Evolutionary conservation across 2,329 filamentous ascomycete species (phyloP).

Genomic region (Fusarium beomiforme): DNA sequence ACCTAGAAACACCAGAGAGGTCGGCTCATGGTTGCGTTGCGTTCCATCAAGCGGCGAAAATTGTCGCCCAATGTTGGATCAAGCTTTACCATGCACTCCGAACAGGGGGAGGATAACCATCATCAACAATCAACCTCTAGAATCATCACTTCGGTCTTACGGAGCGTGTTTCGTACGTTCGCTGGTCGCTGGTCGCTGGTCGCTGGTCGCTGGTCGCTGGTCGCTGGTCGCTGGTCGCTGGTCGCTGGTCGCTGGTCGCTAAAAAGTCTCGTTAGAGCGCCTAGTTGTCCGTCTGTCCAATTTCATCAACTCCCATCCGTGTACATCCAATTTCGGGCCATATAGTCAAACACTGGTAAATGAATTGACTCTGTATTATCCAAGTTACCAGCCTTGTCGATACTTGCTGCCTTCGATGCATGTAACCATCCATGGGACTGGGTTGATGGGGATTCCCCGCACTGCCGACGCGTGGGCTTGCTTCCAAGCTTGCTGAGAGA

Average conservation of each 20-base stretch:
- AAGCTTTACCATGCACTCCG: conserved; percentile 5
- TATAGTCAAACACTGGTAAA: conserved; percentile 21
- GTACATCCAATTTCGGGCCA: conserved; percentile 25
- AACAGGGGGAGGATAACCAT: conserved; percentile 11
- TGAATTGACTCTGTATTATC: conserved; percentile 5
- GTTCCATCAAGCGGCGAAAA: conserved; percentile 20
- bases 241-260: not conserved
- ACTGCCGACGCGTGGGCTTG: conserved; percentile 1
- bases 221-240: not conserved
- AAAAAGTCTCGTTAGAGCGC: not conserved
- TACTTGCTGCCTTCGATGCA: conserved; percentile 4
- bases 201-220: not conserved
- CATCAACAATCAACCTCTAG: conserved; percentile 4
- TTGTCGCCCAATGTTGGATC: conserved; percentile 2
- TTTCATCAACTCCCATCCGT: conserved; percentile 4
- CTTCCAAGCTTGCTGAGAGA: not conserved
- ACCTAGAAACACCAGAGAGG: conserved; percentile 11
- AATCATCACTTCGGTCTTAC: conserved; percentile 6
- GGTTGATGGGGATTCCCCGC: conserved; percentile 15
- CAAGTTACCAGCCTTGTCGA: not conserved
- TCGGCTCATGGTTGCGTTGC: conserved; percentile 12
- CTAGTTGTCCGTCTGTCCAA: not conserved
- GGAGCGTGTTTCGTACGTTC: not conserved
- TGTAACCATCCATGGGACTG: conserved; percentile 9
- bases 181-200: not conserved